Conservation (phyloP, 495 filamentous ascomycete genomes). For the Ascodesmis nigricans region DNA sequence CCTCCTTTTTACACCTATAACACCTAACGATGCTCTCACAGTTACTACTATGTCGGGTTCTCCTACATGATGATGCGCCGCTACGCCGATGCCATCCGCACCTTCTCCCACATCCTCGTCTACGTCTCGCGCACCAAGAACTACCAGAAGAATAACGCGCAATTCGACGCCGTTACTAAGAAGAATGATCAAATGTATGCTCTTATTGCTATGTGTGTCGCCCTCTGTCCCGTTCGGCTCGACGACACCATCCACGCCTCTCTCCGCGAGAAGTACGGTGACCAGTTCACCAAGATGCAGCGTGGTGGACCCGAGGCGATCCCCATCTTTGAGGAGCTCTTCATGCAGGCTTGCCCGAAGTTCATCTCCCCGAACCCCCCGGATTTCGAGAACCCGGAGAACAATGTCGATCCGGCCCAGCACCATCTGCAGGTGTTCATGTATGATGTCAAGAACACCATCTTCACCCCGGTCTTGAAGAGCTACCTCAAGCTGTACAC, state of each 20-base stretch:
- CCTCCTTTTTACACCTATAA: neutral
- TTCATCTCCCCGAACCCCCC: constrained; percentile 96
- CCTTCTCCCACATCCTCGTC: constrained; percentile 98
- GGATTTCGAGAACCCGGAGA: constrained; percentile 82
- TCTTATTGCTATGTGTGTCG: constrained; percentile 92
- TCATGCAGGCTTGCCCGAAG: constrained; percentile 87
- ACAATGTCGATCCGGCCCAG: constrained; percentile 91
- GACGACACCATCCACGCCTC: constrained; percentile 98
- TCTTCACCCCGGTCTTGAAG: constrained; percentile 78
- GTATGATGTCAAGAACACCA: constrained; percentile 96
- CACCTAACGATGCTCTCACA: neutral
- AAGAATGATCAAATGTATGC: constrained; percentile 99
- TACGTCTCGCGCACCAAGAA: constrained; percentile 99
- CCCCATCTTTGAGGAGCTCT: constrained; percentile 90
- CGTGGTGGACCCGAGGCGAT: constrained; percentile 84
- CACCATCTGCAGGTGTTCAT: constrained; percentile 96
- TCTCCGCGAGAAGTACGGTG: constrained; percentile 93
- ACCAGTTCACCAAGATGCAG: constrained; percentile 87
- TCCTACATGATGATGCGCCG: constrained; percentile 99
- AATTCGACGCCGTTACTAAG: constrained; percentile 90
- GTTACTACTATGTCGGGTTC: constrained; percentile 98
- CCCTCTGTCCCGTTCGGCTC: constrained; percentile 85
- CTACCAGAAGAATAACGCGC: constrained; percentile 89
- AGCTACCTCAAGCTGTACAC: constrained; percentile 98
- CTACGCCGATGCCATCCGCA: constrained; percentile 95